Conservation (phyloP, 345 rosid genomes). For the Linum trigynum region DNA sequence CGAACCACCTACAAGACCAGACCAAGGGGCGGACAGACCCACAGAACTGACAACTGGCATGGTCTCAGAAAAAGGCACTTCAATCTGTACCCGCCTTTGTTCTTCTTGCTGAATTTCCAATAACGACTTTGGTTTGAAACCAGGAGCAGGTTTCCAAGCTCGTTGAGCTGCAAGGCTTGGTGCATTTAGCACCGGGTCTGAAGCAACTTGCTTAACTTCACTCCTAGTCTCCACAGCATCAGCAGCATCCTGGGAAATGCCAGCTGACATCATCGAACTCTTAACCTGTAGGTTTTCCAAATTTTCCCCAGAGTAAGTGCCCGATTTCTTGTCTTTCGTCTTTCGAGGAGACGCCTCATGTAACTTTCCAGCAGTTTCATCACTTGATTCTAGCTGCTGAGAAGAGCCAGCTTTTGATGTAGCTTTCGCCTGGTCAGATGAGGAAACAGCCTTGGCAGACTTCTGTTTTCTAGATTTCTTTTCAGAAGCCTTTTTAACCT, state of each 20-base stretch:
- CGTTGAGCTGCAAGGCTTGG: constrained; percentile 35
- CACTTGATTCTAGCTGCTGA: constrained; percentile 29
- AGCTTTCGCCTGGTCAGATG: constrained; percentile 51
- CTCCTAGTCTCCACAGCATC: constrained; percentile 21
- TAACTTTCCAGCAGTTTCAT: constrained; percentile 15
- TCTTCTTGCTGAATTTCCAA: constrained; percentile 97
- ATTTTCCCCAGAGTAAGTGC: constrained; percentile 19
- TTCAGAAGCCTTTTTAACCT: constrained; percentile 52
- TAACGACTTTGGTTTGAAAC: constrained; percentile 83
- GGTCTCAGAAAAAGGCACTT: constrained; percentile 47
- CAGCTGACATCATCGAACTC: constrained; percentile 20
- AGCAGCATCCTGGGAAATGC: constrained; percentile 21
- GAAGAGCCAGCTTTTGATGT: constrained; percentile 26
- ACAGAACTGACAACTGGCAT: constrained; percentile 3
- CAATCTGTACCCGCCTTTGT: constrained; percentile 54
- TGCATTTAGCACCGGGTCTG: constrained; percentile 24
- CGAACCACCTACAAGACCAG: constrained; percentile 51
- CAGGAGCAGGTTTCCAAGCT: constrained; percentile 98
- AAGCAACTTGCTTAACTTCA: constrained; percentile 20
- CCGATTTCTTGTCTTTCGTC: constrained; percentile 23
- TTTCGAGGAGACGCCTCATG: constrained; percentile 20
- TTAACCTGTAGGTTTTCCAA: constrained; percentile 27
- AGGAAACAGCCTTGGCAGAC: constrained; percentile 34
- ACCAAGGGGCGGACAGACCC: constrained; percentile 44
- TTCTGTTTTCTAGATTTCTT: constrained; percentile 86